A percentile compares a stretch with the other conserved stretches of the same genome.
Conservation (phyloP, 345 rosid species). For the Euphorbia lathyris region DNA sequence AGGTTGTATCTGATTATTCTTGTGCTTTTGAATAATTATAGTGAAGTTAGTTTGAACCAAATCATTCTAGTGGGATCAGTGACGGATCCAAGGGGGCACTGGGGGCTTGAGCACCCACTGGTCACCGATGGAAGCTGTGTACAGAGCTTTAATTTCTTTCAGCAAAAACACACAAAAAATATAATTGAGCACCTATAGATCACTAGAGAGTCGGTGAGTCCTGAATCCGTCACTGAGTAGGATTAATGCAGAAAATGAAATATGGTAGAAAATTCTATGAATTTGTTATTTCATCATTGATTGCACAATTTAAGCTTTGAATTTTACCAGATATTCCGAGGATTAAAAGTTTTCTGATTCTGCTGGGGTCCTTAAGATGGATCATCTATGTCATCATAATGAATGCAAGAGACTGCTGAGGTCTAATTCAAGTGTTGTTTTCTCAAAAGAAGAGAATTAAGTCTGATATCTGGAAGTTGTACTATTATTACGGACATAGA, state of each 20-base stretch:
- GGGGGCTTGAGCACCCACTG: too few species aligned
- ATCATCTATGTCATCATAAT: not conserved
- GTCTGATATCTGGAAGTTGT: not conserved
- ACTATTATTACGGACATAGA: not conserved
- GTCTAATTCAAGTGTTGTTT: not conserved
- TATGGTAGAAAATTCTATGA: not conserved
- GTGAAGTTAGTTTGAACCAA: not conserved
- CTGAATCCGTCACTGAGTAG: too few species aligned
- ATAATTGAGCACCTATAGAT: too few species aligned
- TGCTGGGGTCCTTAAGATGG: not conserved
- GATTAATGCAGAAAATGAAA: not conserved
- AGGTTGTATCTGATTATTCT: constrained; percentile 42
- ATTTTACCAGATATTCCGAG: not conserved
- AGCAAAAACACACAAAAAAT: too few species aligned
- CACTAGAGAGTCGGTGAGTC: too few species aligned
- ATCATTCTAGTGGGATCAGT: constrained; percentile 2
- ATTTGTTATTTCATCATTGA: not conserved
- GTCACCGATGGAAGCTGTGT: too few species aligned
- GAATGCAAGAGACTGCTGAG: not conserved
- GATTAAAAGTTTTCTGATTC: not conserved
- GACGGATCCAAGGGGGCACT: too few species aligned
- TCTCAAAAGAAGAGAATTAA: not conserved
- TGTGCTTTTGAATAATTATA: not conserved
- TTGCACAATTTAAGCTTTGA: not conserved
- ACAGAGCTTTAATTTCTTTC: too few species aligned